phyloP scores from a whole-genome alignment of 148 eudicot species.

The Rhododendron ovatum region DNA sequence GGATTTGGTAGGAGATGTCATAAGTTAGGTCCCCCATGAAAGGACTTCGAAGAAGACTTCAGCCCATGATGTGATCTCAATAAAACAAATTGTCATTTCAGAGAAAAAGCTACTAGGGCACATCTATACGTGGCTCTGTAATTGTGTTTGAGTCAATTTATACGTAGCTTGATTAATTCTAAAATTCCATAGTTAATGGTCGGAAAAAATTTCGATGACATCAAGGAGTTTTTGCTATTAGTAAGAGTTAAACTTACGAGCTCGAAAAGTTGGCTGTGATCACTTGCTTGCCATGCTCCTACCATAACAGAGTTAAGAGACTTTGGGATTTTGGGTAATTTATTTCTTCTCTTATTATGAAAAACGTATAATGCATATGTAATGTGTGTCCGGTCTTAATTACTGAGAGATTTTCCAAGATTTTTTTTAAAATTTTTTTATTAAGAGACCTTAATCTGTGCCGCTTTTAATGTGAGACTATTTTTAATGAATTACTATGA shows the following conservation, averaged over 20 bases:
- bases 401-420: not conserved
- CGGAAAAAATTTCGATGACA: too few species aligned
- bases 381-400: not conserved
- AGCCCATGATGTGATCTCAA: conserved; percentile 3
- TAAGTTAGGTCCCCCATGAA: conserved; percentile 3
- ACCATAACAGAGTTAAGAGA: not conserved
- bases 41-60: conserved; percentile 8
- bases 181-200: too few species aligned
- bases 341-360: too few species aligned
- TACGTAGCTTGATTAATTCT: not conserved
- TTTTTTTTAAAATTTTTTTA: too few species aligned
- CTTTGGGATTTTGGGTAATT: not conserved
- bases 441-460: not conserved
- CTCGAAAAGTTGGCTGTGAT: not conserved
- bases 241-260: not conserved
- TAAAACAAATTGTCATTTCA: not conserved
- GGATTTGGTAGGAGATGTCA: conserved; percentile 8
- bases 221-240: not conserved
- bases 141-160: not conserved
- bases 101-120: not conserved
- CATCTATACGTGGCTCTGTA: not conserved
- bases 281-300: not conserved
- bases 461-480: not conserved
- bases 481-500: not conserved
- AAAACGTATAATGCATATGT: too few species aligned